A percentile compares a stretch with the other conserved stretches of the same genome.
Evolutionary conservation across 768 basidiomycete genomes (phyloP).

Genomic region (Mycena maculata): DNA sequence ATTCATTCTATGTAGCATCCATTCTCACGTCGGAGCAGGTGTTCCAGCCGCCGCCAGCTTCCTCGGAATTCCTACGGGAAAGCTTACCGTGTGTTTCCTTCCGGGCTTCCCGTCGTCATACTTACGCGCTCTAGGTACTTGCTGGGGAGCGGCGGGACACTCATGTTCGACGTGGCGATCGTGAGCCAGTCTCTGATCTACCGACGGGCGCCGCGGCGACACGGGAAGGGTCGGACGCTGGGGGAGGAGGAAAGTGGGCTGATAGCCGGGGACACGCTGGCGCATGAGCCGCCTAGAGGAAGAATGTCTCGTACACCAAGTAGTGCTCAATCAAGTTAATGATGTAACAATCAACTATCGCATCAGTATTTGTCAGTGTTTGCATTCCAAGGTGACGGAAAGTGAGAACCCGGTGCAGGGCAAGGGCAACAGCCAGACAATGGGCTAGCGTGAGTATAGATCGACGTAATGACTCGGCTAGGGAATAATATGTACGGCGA

Average conservation of each 20-base stretch:
- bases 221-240: slow-evolving; percentile 27
- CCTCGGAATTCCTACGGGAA: slow-evolving; percentile 78
- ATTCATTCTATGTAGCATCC: slow-evolving; percentile 91
- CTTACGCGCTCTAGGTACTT: slow-evolving; percentile 68
- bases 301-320: neutral
- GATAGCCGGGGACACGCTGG: slow-evolving; percentile 23
- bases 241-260: slow-evolving; percentile 27
- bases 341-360: neutral
- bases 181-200: slow-evolving; percentile 89
- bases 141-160: slow-evolving; percentile 91
- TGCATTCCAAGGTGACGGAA: neutral
- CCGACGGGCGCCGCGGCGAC: slow-evolving; percentile 59
- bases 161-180: slow-evolving; percentile 94
- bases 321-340: too few species aligned
- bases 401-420: too few species aligned
- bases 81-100: slow-evolving; percentile 79
- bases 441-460: too few species aligned
- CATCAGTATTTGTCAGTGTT: slow-evolving; percentile 6
- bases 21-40: slow-evolving; percentile 83
- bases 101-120: neutral
- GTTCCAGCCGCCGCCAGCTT: slow-evolving; percentile 65
- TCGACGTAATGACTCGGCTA: too few species aligned
- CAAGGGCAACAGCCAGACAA: neutral
- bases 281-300: slow-evolving; percentile 4
- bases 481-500: too few species aligned